Base-by-base conservation (phyloP, 2,329 filamentous ascomycete species). In the Colletotrichum eremochloae region DNA sequence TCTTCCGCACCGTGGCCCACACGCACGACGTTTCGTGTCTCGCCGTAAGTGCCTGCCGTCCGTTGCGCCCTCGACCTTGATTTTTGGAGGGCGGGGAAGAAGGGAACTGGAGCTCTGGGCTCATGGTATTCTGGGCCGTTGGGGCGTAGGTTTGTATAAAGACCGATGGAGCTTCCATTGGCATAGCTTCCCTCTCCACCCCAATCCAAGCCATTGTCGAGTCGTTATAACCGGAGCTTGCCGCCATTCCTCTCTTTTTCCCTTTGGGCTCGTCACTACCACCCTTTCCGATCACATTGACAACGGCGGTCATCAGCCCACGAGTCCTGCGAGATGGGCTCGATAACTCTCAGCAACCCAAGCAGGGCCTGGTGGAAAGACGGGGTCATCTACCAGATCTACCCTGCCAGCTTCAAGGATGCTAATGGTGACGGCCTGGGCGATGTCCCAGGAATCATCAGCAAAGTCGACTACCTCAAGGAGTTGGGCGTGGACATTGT, bases 381-480 rank as follows among this genome's bases (percentile, higher is more conserved):
- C 75, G 84, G 82, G 61, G 83, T 87, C 4, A 83, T 90, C 66
- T 90, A 90, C 76, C 88, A 90, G 75, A 87, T 90, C 75, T 90
- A 89, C 79, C 88, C 88, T 1, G 84, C 88, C 0, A 89, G 87
- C 0, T 90, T 88, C 78, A 86, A 86, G 67, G 87, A 89, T 77
- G 85, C 85, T 73, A 89, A 90, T 68, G 85, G 85, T 48, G 87
- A 90, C 76, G 89, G 91, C 63, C 84, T 89, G 75, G 90, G 91
- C 14, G 88, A 92, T 74, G 81, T 93, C 24, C 85, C 84, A 8
- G 91, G 91, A n/a, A 89, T 93, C 68, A 87, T 88, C 14, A 86
- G 86, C 53, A 89, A 90, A 74, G 82, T 93, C 1, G 85, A 89
- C 75, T 92, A 93, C 77, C 84, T 93, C 50, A 83, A 89, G 76